Base-by-base conservation (phyloP, 2,329 filamentous ascomycete species). In the Trematosphaeria pertusa region DNA sequence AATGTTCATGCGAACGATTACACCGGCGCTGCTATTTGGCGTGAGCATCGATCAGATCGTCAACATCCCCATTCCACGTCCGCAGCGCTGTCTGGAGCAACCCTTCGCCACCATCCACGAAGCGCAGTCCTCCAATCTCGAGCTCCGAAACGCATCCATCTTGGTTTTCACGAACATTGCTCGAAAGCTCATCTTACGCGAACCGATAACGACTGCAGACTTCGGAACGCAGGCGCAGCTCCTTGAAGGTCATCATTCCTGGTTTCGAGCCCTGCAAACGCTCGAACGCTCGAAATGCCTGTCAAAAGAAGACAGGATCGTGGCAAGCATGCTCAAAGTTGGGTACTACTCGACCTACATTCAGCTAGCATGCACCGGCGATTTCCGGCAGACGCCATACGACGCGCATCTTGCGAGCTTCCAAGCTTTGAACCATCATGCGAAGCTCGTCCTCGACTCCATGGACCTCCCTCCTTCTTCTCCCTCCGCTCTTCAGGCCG, bases 1-100 rank as follows among this genome's bases (percentile, higher is more conserved):
- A 5, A 45, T 56, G 30, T 56, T 48, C 40, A 43, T 37, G 19
- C 18, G 50, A 41, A 21, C 42, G 9, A 51, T 51, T n/a, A 36
- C 50, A 7, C n/a, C 35, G 5, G 50, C 40, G 7, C 42, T 54
- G 1, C 20, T 56, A 24, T 51, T 30, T 24, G 53, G 53, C 4
- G 37, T 32, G 8, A 14, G 15, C 3, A 18, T 54, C 9, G 50
- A 54, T 24, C 33, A 30, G n/a, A 26, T 44, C n/a, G 19, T 50
- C 24, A 22, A 44, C 2, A 43, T 36, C 14, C 26, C 19, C 8
- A 42, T 17, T 15, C 34, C 42, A 33, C 20, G n/a, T 20, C 41
- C 33, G 9, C 22, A 45, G n/a, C 33, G n/a, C 31, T 28, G 33
- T 19, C 14, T 28, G 30, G 24, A 22, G 10, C 24, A 21, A 21